Base-by-base conservation (phyloP, 225 moss, liverwort and hornwort species). In the Bryum argenteum region DNA sequence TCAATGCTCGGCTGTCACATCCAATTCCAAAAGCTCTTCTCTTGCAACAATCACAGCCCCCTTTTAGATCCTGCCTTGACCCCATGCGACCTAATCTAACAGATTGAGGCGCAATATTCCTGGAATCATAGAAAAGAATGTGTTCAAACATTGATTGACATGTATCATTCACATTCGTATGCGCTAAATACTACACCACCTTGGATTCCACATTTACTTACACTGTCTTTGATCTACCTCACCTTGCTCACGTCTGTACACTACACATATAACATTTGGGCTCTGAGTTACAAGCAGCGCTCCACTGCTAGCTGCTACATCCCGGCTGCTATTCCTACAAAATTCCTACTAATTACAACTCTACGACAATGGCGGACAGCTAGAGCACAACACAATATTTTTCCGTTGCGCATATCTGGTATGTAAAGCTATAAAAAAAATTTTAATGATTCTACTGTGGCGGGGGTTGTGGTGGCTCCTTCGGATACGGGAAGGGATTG, bases 11-110 rank as follows among this genome's bases (percentile, higher is more conserved):
- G 55, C 81, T 33, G 33, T 33, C 33, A 33, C 33, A 77, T 40
- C 47, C 54, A 65, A 70, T 48, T 59, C 65, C 70, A 60, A 78
- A 77, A 78, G 77, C 65, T 17, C 75, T 61, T 50, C 61, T 4
- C 33, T 33, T 76, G 72, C 72, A 66, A 58, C 74, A 76, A 62
- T 52, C 69, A 33, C 55, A 40, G 57, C 11, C 62, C 8, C 65
- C 65, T 39, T 65, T 9, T 42, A 44, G 67, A 76, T 69, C 57
- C 8, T 47, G 14, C 4, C 15, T 16, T 40, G 5, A 22, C 12
- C 28, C 21, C 67, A 72, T 63, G 41, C 72, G 67, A 54, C 40
- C 52, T 9, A 18, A 53, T 47, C 52, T 9, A 18, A 53, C 13
- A 48, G 23, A 57, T 50, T 54, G 61, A 37, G 14, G 45, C 64